Evolutionary conservation across 208 protist species (phyloP).

Genomic region (Leishmania martiniquensis): DNA sequence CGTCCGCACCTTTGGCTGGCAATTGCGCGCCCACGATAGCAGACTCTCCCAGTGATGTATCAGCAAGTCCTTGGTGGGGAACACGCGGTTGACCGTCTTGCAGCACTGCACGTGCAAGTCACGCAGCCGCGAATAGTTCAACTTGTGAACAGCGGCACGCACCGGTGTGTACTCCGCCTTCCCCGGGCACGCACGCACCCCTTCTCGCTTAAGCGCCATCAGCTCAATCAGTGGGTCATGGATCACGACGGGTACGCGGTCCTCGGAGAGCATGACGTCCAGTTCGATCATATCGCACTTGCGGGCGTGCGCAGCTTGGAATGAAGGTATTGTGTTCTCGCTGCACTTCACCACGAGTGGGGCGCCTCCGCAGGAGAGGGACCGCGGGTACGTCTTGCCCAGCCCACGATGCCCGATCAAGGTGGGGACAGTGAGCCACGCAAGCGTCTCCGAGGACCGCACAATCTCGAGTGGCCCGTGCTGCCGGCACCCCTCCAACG

Average conservation of each 20-base stretch:
- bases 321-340: slow-evolving; percentile 76
- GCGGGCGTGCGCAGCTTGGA: slow-evolving; percentile 74
- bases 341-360: slow-evolving; percentile 54
- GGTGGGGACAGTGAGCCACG: slow-evolving; percentile 58
- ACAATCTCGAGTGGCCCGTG: slow-evolving; percentile 51
- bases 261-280: slow-evolving; percentile 84
- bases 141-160: slow-evolving; percentile 63
- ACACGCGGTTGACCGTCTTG: slow-evolving; percentile 43
- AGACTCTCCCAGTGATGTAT: slow-evolving; percentile 60
- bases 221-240: slow-evolving; percentile 81
- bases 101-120: slow-evolving; percentile 63
- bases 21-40: slow-evolving; percentile 13
- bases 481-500: slow-evolving; percentile 40
- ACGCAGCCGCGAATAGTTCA: slow-evolving; percentile 63
- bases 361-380: slow-evolving; percentile 9
- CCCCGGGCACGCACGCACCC: slow-evolving; percentile 9
- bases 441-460: slow-evolving; percentile 58
- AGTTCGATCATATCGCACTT: slow-evolving; percentile 83
- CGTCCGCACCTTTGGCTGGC: slow-evolving; percentile 4
- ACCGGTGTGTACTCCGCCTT: slow-evolving; percentile 36
- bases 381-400: slow-evolving; percentile 80
- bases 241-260: slow-evolving; percentile 77
- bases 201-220: slow-evolving; percentile 46
- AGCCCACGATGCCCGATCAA: slow-evolving; percentile 80
- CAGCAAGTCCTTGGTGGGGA: slow-evolving; percentile 57